Base-by-base conservation (phyloP, 2,329 filamentous ascomycete species). In the Xylariales sp. region DNA sequence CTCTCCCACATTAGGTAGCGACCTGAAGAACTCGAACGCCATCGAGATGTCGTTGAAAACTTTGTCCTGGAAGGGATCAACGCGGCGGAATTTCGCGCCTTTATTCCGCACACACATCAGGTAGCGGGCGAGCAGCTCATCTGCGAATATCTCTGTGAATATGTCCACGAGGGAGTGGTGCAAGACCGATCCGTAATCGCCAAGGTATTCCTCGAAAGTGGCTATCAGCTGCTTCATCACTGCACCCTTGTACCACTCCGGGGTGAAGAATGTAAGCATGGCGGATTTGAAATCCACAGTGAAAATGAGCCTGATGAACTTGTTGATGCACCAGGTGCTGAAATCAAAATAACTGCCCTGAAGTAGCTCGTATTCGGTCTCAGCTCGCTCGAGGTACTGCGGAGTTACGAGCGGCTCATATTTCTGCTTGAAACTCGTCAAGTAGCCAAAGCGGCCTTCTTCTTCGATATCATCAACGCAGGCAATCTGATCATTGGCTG, bases 401-500 rank as follows among this genome's bases (percentile, higher is more conserved):
- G 85, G 78, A 33, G 87, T 84, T 30, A 96, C 86, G 23, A 93
- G 71, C 3, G 85, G 74, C 56, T 88, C 85, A 56, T 94, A 85
- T 54, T 93, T 88, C 50, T 83, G 79, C 50, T 81, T 81, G 77
- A 96, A 96, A 53, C 84, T 83, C 4, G 87, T 83, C 34, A 97
- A 75, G 66, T 96, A 96, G 20, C 85, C 87, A 18, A 85, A 69
- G 21, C 84, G 81, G 42, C 78, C 79, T 37, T 81, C 79, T 37
- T 87, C 84, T 44, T 88, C 84, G 49, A 85, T 85, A 56, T 97
- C 94, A 60, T 97, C 93, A 54, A 98, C 95, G 62, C 89, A 96
- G 40, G 90, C 90, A 58, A 98, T 97, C 62, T 98, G 93, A 65
- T 98, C 93, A 66, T 98, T 98, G 50, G 94, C 93, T 40, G 94